phyloP scores from a whole-genome alignment of 768 basidiomycete genomes.

The Melanogaster broomeanus region DNA sequence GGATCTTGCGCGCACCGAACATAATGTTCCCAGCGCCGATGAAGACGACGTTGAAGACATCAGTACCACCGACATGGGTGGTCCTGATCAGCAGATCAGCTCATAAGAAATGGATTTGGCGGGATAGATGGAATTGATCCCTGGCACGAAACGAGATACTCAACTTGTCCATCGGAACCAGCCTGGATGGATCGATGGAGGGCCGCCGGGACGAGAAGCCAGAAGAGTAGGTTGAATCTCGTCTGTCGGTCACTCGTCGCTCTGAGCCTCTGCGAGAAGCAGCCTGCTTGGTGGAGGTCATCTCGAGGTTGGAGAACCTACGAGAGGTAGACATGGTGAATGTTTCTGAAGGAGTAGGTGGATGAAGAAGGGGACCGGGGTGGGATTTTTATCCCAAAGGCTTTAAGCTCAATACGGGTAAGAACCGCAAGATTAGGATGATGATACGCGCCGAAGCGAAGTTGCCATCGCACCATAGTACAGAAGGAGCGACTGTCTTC shows the following conservation, averaged over 20 bases:
- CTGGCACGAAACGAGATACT: slow-evolving; percentile 21
- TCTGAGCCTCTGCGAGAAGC: slow-evolving; percentile 48
- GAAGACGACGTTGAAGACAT: slow-evolving; percentile 92
- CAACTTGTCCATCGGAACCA: slow-evolving; percentile 82
- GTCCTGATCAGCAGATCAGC: slow-evolving; percentile 34
- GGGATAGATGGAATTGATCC: too few species aligned
- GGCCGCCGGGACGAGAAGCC: slow-evolving; percentile 59
- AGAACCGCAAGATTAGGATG: background rate
- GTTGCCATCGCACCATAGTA: too few species aligned
- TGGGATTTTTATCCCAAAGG: slow-evolving; percentile 10
- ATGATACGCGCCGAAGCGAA: too few species aligned
- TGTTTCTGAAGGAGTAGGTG: slow-evolving; percentile 11
- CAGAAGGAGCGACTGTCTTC: too few species aligned
- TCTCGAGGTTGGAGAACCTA: slow-evolving; percentile 31
- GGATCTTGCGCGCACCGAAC: slow-evolving; percentile 65
- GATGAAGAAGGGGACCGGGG: slow-evolving; percentile 1
- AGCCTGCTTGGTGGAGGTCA: slow-evolving; percentile 31
- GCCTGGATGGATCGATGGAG: slow-evolving; percentile 77
- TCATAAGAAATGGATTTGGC: too few species aligned
- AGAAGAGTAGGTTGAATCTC: slow-evolving; percentile 46
- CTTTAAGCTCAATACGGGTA: slow-evolving; percentile 14
- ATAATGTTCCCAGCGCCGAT: slow-evolving; percentile 97
- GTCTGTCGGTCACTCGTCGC: slow-evolving; percentile 46
- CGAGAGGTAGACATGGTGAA: slow-evolving; percentile 15
- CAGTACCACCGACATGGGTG: slow-evolving; percentile 54